Evolutionary conservation across 371 early-diverging fungal genomes (phyloP).

Genomic region (Nematocida sp.): DNA sequence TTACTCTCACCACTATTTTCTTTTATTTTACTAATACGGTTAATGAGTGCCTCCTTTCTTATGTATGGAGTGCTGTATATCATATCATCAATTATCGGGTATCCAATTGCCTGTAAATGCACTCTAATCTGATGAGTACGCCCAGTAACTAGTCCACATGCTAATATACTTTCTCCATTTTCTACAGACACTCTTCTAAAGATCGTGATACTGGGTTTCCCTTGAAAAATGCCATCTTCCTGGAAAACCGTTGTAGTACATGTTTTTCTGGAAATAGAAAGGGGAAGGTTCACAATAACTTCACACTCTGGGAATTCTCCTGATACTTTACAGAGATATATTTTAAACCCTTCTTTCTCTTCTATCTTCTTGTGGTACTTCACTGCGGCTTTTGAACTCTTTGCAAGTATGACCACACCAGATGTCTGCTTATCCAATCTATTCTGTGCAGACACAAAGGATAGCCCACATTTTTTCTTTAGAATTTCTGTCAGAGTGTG

Average conservation of each 20-base stretch:
- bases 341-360: constrained; percentile 61
- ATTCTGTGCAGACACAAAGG: constrained; percentile 64
- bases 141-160: constrained; percentile 81
- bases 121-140: constrained; percentile 98
- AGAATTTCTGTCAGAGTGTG: constrained; percentile 66
- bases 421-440: constrained; percentile 71
- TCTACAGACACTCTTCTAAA: constrained; percentile 59
- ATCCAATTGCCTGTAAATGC: constrained; percentile 86
- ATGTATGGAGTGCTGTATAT: constrained; percentile 32
- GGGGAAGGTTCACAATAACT: constrained; percentile 56
- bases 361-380: constrained; percentile 60
- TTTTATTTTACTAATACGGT: background rate
- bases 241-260: constrained; percentile 46
- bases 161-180: constrained; percentile 70
- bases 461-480: constrained; percentile 51
- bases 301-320: constrained; percentile 66
- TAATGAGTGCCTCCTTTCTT: background rate
- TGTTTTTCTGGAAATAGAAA: constrained; percentile 49
- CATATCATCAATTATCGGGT: constrained; percentile 87
- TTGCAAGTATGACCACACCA: constrained; percentile 70
- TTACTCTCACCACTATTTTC: background rate
- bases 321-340: constrained; percentile 69
- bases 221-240: constrained; percentile 30
- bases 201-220: constrained; percentile 64
- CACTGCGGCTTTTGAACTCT: constrained; percentile 47